phyloP scores from a whole-genome alignment of 1,284 basidiomycete species.

The Earliella scabrosa region DNA sequence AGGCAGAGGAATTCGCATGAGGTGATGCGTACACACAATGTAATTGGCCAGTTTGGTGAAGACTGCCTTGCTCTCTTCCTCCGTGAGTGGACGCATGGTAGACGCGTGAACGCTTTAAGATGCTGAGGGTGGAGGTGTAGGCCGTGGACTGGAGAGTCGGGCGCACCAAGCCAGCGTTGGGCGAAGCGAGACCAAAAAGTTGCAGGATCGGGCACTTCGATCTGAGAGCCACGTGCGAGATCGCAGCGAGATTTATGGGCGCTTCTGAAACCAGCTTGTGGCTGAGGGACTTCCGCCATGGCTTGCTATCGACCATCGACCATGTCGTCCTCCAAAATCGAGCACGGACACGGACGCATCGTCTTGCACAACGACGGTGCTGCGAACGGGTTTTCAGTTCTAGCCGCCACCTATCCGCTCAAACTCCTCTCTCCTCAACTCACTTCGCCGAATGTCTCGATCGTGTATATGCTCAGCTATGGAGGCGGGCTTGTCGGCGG shows the following conservation, averaged over 20 bases:
- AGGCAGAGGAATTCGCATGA: neutral
- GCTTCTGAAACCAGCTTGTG: neutral
- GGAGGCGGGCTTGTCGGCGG: constrained; percentile 95
- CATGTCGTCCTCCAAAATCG: constrained; percentile 11
- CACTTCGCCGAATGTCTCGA: constrained; percentile 53
- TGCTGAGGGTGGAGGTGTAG: neutral
- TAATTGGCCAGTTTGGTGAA: constrained; percentile 94
- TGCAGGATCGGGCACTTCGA: constrained; percentile 16
- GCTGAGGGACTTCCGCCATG: neutral
- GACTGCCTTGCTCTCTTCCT: constrained; percentile 85
- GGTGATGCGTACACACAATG: constrained; percentile 56
- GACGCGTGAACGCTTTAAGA: neutral
- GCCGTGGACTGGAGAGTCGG: neutral
- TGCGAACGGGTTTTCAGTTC: constrained; percentile 70
- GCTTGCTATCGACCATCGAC: neutral
- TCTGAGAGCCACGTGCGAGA: constrained; percentile 15
- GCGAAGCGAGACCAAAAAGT: constrained; percentile 15
- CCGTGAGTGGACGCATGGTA: constrained; percentile 82
- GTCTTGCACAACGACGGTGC: constrained; percentile 53
- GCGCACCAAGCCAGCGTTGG: neutral
- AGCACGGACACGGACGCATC: constrained; percentile 51
- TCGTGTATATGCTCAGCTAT: constrained; percentile 86
- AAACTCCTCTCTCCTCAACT: constrained; percentile 84
- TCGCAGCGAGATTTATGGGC: neutral
- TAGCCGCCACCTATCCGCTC: constrained; percentile 87